Base-by-base conservation (phyloP, 2,329 filamentous ascomycete genomes). In the Decorospora gaudefroyi region DNA sequence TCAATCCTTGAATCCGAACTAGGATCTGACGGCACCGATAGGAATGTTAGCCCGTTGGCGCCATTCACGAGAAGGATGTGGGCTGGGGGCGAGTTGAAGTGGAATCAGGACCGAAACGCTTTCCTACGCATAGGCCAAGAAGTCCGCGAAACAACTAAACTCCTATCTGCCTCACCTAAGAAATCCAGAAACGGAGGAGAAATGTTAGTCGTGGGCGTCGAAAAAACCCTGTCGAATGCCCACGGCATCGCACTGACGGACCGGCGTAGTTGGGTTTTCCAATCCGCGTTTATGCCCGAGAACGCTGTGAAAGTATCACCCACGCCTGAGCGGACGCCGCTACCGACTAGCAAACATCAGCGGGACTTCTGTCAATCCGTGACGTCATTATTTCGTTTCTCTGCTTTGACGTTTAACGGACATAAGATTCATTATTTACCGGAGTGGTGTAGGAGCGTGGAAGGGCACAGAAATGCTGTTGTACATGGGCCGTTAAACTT, bases 381-480 rank as follows among this genome's bases (percentile, higher is more conserved):
- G 1, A 77, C 80, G 3, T 79, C 95, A 2, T 81, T 99, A 36
- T 96, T 96, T 73, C 83, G 92, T 42, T 99, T 95, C 76, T 92
- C 87, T 12, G 91, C 91, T 5, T 78, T 99, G 31, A 92, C 88
- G 2, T 93, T 90, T 75, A 99, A 99, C 70, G 90, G 89, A 1
- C 93, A 99, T 69, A 79, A 81, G 16, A 97, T 99, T 58, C 93
- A 99, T 70, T 78, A 95, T 15, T 87, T 96, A 64, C 80, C 79
- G 1, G 66, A 78, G 35, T 95, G 88, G 73, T 86, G 85, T 43
- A 78, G 79, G 18, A 72, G 81, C 8, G 75, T 84, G 4, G 93
- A 97, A 69, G 87, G 87, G 3, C 85, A 95, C 67, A 78, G 78
- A 2, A 80, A 84, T 49, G 75, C 89, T 17, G 78, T 99, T 6